Evolutionary conservation across 2,329 filamentous ascomycete species (phyloP), one percentile per base, ranked within the genome.

Genomic region (Fusarium sulawesiense): DNA sequence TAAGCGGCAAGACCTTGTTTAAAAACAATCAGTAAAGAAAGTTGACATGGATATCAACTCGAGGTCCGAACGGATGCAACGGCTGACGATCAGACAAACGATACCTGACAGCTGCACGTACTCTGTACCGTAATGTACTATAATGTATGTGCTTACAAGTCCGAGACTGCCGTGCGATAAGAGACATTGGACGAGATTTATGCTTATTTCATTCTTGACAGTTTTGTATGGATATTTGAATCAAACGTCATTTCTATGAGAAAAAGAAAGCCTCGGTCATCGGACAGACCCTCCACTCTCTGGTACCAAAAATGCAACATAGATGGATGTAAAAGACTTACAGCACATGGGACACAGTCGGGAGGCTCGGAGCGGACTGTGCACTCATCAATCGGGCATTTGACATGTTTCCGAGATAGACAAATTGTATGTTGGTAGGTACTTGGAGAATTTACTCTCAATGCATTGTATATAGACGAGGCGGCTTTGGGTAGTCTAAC

Each of bases 151-250:
- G 45, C 25, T 63, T 41, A 37, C 47, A 57, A 42, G 25, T 50
- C 72, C 72, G 72, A 74, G 42, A 54, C 49, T 74, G 54, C 72
- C 72, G 72, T 64, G 34, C 23, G 68, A 57, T 41, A 20, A 45
- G 42, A 34, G 53, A 46, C 32, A 21, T 20, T 50, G 48, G 14
- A 13, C 40, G 41, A 32, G 10, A 45, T 45, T 27, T 58, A 60
- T 70, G 63, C 66, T 70, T 64, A 55, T 53, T 47, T 47, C n/a
- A n/a, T 25, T 32, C 18, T 21, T 12, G 25, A 5, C 44, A 16
- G 18, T 30, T 40, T 21, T 40, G 27, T 61, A 30, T 48, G 37
- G 29, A 21, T 12, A n/a, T 32, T 23, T 49, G 12, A 34, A 50
- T 37, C 56, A 63, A 63, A 65, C 64, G 59, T 65, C 68, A 71